Conservation (phyloP, 176 grass and related monocot species). For the Calamus simplicifolius region DNA sequence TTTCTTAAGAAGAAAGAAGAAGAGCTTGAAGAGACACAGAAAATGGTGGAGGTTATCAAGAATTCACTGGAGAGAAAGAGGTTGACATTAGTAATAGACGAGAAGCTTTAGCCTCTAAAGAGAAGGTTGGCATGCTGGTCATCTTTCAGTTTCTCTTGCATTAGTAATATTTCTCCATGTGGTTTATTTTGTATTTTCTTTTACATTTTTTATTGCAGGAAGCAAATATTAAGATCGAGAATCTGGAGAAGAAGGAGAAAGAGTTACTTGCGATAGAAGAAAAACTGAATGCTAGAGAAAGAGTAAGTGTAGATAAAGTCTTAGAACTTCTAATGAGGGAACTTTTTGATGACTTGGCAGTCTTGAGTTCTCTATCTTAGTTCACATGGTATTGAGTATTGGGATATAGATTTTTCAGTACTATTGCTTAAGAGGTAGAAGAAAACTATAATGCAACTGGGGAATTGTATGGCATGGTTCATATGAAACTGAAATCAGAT, state of each 20-base stretch:
- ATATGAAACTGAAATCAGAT: too few relatives aligned
- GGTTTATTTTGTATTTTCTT: conserved; percentile 6
- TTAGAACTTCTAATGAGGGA: neutral
- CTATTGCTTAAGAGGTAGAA: too few relatives aligned
- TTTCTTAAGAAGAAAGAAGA: conserved; percentile 60
- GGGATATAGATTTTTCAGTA: too few relatives aligned
- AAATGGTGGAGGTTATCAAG: conserved; percentile 35
- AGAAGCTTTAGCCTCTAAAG: conserved; percentile 42
- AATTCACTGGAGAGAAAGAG: conserved; percentile 53
- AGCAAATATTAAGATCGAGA: conserved; percentile 37
- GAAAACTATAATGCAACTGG: too few relatives aligned
- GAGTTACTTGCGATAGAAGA: conserved; percentile 50
- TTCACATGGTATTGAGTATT: too few relatives aligned
- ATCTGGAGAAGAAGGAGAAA: conserved; percentile 52
- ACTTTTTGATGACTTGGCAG: too few relatives aligned
- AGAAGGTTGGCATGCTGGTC: conserved; percentile 42
- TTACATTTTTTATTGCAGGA: conserved; percentile 44
- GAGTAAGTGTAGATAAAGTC: conserved; percentile 31
- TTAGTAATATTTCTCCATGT: neutral
- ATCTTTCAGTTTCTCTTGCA: neutral
- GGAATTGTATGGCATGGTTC: too few relatives aligned
- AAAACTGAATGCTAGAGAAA: conserved; percentile 57
- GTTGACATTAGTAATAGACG: conserved; percentile 51
- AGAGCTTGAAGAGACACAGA: conserved; percentile 71
- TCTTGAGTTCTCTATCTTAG: too few relatives aligned